Percentiles rank a stretch among this genome's conserved stretches.
Conservation (phyloP, 2,329 filamentous ascomycete species). For the Alternaria gansuensis region DNA sequence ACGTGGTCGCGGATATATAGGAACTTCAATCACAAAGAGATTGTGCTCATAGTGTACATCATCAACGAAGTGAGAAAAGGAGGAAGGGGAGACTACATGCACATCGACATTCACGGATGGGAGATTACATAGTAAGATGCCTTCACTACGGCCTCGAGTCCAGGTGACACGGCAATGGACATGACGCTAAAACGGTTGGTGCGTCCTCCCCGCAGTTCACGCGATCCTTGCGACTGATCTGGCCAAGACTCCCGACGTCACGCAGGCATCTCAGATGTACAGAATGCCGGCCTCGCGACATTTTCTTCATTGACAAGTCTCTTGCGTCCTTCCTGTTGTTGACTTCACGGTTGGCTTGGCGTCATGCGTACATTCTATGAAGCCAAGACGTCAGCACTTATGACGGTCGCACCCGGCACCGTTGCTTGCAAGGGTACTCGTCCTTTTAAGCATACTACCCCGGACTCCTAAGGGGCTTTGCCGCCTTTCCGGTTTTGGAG, state of each 20-base stretch:
- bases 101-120: not conserved
- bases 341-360: not conserved
- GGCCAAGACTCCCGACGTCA: constrained; percentile 21
- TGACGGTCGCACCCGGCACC: constrained; percentile 10
- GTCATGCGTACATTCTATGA: constrained; percentile 1
- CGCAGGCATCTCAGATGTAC: constrained; percentile 26
- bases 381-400: constrained; percentile 5
- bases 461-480: constrained; percentile 3
- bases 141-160: constrained; percentile 6
- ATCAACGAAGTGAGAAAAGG: not conserved
- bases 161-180: constrained; percentile 21
- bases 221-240: constrained; percentile 29
- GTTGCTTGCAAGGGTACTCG: constrained; percentile 1
- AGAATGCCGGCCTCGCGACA: constrained; percentile 6
- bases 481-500: constrained; percentile 3
- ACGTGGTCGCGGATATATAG: not conserved
- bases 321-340: constrained; percentile 2
- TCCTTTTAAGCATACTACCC: constrained; percentile 10
- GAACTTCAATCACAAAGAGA: not conserved
- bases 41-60: not conserved
- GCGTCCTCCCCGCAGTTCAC: constrained; percentile 17
- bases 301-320: not conserved
- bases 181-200: constrained; percentile 27
- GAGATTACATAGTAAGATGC: constrained; percentile 5
- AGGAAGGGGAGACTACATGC: not conserved